phyloP scores from a whole-genome alignment of 257 asterid species.

The Echites panduratus region DNA sequence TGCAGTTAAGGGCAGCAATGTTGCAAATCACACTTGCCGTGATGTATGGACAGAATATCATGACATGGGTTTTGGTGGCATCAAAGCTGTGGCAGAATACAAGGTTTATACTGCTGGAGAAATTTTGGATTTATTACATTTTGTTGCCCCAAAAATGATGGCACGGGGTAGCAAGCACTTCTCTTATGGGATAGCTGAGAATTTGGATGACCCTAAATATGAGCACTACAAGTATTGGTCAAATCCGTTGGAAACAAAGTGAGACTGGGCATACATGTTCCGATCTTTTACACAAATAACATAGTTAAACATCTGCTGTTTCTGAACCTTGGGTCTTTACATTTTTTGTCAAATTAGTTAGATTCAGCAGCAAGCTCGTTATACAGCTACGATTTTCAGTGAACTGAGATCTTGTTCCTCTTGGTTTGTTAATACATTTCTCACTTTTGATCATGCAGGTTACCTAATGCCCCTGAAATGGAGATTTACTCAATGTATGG shows the following conservation, averaged over 20 bases:
- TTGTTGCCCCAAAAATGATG: constrained; percentile 88
- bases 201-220: constrained; percentile 81
- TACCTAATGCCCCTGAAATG: constrained; percentile 88
- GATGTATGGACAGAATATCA: constrained; percentile 95
- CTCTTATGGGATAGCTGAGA: constrained; percentile 79
- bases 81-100: constrained; percentile 68
- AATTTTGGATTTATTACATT: constrained; percentile 57
- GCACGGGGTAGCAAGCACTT: constrained; percentile 73
- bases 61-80: constrained; percentile 72
- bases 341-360: neutral
- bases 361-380: neutral
- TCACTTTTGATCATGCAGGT: constrained; percentile 30
- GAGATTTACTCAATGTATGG: constrained; percentile 73
- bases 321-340: neutral
- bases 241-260: constrained; percentile 91
- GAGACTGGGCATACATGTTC: constrained; percentile 17
- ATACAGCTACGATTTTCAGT: neutral
- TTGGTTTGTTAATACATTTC: neutral
- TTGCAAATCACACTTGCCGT: constrained; percentile 56
- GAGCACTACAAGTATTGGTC: constrained; percentile 84
- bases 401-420: constrained; percentile 7
- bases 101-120: constrained; percentile 74
- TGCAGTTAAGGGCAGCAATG: constrained; percentile 67
- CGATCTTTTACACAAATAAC: neutral
- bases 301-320: neutral